Evolutionary conservation across 2,329 filamentous ascomycete species (phyloP), one percentile per base, ranked within the genome.

Genomic region (Microthyrium microscopicum): DNA sequence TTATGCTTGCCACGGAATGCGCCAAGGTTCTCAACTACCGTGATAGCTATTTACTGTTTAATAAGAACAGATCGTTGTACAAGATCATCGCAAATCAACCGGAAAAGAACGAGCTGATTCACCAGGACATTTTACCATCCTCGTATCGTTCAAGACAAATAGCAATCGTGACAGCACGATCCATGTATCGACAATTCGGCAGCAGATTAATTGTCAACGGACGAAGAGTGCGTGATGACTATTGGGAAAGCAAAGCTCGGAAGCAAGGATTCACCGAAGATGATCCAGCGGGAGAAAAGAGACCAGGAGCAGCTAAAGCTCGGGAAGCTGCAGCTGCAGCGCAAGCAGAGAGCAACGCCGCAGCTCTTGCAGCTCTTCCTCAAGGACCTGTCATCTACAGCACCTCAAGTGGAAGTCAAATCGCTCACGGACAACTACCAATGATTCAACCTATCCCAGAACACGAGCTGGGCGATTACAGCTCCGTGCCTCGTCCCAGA

Each of bases 201-300:
- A 94, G 85, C 54, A 72, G 89, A 41, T 78, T 98, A 33, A 89
- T 98, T 42, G 73, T 80, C 22, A 81, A 85, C 47, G 89, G 89
- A 21, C 71, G 87, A 41, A 69, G 89, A 37, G 89, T 98, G 26
- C 77, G 89, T 31, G 89, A 98, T 56, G 89, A 98, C 53, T 98
- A 98, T 57, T 98, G 89, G 89, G 89, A 95, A 56, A 81, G 77
- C 49, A 95, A 95, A 57, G 89, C 89, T 5, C 70, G 80, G 30
- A 98, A 95, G 57, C 89, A 98, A 56, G 89, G 89, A 8, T 98
- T 98, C 51, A 98, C 89, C 1, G 89, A 98, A 53, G 84, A 91
- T 41, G 89, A 98, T 54, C 67, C 85, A 32, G 89, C 89, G 4
- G 89, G 89, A 26, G 89, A 98, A 58, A 95, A 98, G 63, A 70